Conservation (phyloP, 2,329 filamentous ascomycete species). For the Fusarium multiceps region DNA sequence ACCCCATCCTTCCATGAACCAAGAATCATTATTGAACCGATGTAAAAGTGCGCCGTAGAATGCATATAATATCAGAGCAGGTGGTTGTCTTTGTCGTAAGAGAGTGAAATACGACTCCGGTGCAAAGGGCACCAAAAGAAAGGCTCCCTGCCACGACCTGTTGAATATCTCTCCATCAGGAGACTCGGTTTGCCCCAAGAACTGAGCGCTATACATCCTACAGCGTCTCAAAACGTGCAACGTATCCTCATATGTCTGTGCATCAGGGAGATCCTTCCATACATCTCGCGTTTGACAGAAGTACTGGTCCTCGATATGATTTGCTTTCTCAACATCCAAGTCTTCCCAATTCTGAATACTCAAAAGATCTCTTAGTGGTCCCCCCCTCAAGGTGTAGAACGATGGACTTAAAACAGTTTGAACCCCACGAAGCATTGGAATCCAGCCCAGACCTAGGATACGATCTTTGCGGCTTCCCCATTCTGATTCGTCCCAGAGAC, state of each 20-base stretch:
- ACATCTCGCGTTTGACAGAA: background rate
- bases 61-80: background rate
- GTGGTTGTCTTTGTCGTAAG: constrained; percentile 2
- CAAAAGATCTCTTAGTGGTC: background rate
- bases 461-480: background rate
- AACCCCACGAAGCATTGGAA: constrained; percentile 5
- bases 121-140: constrained; percentile 1
- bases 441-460: background rate
- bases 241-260: background rate
- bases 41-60: constrained; percentile 12
- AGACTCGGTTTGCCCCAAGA: background rate
- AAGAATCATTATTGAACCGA: background rate
- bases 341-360: background rate
- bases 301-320: background rate
- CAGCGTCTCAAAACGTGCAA: background rate
- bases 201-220: constrained; percentile 12
- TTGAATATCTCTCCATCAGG: background rate
- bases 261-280: background rate
- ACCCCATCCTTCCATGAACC: constrained; percentile 20
- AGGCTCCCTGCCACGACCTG: background rate
- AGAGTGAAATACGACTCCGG: constrained; percentile 1
- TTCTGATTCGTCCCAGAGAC: background rate
- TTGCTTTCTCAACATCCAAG: background rate
- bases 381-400: accelerated
- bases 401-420: background rate